Base-by-base conservation (phyloP, 2,329 filamentous ascomycete genomes). In the Chrysoporthe austroafricana region DNA sequence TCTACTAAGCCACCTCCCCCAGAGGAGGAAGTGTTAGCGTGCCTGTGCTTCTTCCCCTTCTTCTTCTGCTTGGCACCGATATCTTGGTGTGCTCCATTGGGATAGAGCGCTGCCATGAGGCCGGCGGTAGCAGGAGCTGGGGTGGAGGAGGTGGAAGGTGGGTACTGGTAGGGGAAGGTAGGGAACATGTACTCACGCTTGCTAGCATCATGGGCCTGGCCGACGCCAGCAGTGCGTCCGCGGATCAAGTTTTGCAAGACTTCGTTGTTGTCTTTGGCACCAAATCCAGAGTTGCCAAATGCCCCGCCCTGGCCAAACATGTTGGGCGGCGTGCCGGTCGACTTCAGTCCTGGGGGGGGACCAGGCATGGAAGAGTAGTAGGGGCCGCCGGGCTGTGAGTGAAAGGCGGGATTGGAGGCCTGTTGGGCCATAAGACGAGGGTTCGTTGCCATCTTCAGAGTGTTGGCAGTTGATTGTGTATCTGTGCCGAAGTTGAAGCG, bases 21-120 rank as follows among this genome's bases (percentile, higher is more conserved):
- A 90, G 94, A 97, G 90, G 95, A 98, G 92, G 94, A 97, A 95
- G 95, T 97, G 93, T 97, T 97, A 96, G 94, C 95, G 91, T 97
- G 94, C 90, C 94, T 96, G 88, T 97, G 95, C 93, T 97, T 97
- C 90, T 97, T 97, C 86, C 94, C 94, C 93, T 97, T 97, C 90
- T 97, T 97, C 91, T 97, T 97, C 89, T 96, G 94, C 90, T 97
- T 96, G 85, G 92, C 91, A 84, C 91, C 91, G 84, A 91, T 90
- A 80, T 97, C 94, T 90, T 94, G 92, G 85, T 93, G 93, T 83
- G 89, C 88, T 85, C 91, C 92, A 85, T 91, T 85, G 84, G 92
- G 91, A 86, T 96, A 96, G 86, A 96, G 92, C 88, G 92, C 92
- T 88, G 88, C 91, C 85, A 95, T 86, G 86, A 94, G 91, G 86